phyloP scores from a whole-genome alignment of 768 basidiomycete genomes.

The Filobasidium wieringae region DNA sequence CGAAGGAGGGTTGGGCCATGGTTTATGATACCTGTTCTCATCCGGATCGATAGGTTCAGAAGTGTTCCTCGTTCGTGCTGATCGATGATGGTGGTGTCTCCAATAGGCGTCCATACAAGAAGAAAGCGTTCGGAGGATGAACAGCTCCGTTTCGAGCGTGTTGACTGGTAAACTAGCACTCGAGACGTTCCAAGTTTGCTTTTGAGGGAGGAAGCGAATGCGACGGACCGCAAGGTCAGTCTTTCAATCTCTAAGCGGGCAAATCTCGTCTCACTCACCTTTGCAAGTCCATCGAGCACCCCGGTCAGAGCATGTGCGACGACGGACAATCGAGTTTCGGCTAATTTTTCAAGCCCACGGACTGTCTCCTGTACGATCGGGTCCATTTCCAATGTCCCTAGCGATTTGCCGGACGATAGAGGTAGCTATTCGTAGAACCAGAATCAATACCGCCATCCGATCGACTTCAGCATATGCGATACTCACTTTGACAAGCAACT shows the following conservation, averaged over 20 bases:
- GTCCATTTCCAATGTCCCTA: slow-evolving; percentile 66
- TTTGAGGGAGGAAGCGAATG: too few relatives aligned
- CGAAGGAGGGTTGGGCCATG: slow-evolving; percentile 56
- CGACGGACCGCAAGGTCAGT: neutral
- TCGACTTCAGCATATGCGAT: neutral
- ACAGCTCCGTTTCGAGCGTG: slow-evolving; percentile 73
- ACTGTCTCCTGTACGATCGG: slow-evolving; percentile 62
- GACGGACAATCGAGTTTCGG: slow-evolving; percentile 62
- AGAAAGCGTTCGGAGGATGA: slow-evolving; percentile 67
- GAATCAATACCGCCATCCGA: too few relatives aligned
- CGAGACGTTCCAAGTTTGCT: slow-evolving; percentile 10
- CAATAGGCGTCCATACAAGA: slow-evolving; percentile 68
- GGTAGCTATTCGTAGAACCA: slow-evolving; percentile 54
- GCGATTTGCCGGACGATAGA: slow-evolving; percentile 61
- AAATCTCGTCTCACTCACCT: slow-evolving; percentile 44
- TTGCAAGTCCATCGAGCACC: slow-evolving; percentile 62
- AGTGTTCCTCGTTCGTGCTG: slow-evolving; percentile 35
- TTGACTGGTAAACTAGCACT: slow-evolving; percentile 47
- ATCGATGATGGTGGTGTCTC: slow-evolving; percentile 44
- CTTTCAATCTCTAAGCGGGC: neutral
- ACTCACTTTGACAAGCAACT: slow-evolving; percentile 66
- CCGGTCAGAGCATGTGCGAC: slow-evolving; percentile 69
- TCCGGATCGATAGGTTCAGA: slow-evolving; percentile 22
- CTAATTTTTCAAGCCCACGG: slow-evolving; percentile 65
- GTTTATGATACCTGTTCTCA: slow-evolving; percentile 32